Evolutionary conservation across 140 eudicot species (phyloP).

Genomic region (Bidens hawaiensis): DNA sequence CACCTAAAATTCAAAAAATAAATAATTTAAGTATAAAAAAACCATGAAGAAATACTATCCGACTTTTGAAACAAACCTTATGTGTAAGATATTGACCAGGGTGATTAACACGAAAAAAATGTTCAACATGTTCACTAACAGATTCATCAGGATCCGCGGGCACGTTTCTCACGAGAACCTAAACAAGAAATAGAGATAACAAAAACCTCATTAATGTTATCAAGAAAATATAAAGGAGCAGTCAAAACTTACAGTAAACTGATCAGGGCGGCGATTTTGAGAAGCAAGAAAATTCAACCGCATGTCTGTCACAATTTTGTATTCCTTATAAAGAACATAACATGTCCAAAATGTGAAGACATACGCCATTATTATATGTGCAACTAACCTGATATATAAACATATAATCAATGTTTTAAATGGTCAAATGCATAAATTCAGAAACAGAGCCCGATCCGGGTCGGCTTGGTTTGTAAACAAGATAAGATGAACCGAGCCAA

Average conservation of each 20-base stretch:
- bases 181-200: constrained; percentile 19
- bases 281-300: constrained; percentile 75
- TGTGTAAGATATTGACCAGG: constrained; percentile 56
- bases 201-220: not conserved
- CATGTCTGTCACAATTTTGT: constrained; percentile 52
- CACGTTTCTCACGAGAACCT: constrained; percentile 68
- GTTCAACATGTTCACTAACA: constrained; percentile 53
- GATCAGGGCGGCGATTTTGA: constrained; percentile 75
- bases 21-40: not conserved
- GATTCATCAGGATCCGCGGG: constrained; percentile 67
- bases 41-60: not conserved
- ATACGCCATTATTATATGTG: constrained; percentile 73
- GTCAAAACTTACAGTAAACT: constrained; percentile 61
- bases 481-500: too few species aligned
- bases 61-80: constrained; percentile 38
- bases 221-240: not conserved
- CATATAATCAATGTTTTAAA: constrained; percentile 8
- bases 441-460: not conserved
- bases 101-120: constrained; percentile 65
- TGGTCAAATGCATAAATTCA: not conserved
- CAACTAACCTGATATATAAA: constrained; percentile 63
- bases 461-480: too few species aligned
- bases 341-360: constrained; percentile 80
- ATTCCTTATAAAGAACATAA: constrained; percentile 64
- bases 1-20: constrained; percentile 36